Conservation (phyloP, 2,329 filamentous ascomycete species). For the Tolypocladium album region DNA sequence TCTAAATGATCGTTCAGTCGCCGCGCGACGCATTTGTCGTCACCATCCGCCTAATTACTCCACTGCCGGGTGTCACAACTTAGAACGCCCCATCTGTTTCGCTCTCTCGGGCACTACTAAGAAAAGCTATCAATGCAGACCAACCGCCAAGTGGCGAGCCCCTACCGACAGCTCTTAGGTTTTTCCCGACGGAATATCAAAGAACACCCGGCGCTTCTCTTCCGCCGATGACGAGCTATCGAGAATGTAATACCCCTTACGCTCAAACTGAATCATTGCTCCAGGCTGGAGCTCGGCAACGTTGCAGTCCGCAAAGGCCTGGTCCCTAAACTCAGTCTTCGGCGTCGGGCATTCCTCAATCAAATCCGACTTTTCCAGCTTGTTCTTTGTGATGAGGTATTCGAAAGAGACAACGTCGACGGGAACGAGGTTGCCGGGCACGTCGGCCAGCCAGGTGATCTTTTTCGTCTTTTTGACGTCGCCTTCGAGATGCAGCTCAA, state of each 20-base stretch:
- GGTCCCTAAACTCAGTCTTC: slow-evolving; percentile 57
- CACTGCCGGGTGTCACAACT: too few relatives aligned
- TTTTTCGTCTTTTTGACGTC: slow-evolving; percentile 91
- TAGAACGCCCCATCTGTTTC: too few relatives aligned
- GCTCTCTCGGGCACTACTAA: not conserved
- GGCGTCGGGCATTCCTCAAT: slow-evolving; percentile 68
- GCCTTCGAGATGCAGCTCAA: slow-evolving; percentile 74
- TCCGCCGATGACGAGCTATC: slow-evolving; percentile 41
- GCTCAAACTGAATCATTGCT: slow-evolving; percentile 82
- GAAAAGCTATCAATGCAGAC: not conserved
- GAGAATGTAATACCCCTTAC: slow-evolving; percentile 74
- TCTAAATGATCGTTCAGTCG: too few relatives aligned
- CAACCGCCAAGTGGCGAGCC: too few relatives aligned
- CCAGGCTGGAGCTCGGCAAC: slow-evolving; percentile 61
- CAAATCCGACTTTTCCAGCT: slow-evolving; percentile 69
- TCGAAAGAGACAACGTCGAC: slow-evolving; percentile 80
- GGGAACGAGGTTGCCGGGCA: slow-evolving; percentile 31
- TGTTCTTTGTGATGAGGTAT: slow-evolving; percentile 81
- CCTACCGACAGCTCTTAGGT: not conserved
- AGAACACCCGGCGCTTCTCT: slow-evolving; percentile 33
- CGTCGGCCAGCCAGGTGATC: slow-evolving; percentile 69
- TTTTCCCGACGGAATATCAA: slow-evolving; percentile 12
- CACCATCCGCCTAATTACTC: too few relatives aligned
- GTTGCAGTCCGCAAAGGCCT: slow-evolving; percentile 66
- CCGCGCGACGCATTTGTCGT: too few relatives aligned